Evolutionary conservation across 2,329 filamentous ascomycete species (phyloP).

Genomic region (Colletotrichum musicola): DNA sequence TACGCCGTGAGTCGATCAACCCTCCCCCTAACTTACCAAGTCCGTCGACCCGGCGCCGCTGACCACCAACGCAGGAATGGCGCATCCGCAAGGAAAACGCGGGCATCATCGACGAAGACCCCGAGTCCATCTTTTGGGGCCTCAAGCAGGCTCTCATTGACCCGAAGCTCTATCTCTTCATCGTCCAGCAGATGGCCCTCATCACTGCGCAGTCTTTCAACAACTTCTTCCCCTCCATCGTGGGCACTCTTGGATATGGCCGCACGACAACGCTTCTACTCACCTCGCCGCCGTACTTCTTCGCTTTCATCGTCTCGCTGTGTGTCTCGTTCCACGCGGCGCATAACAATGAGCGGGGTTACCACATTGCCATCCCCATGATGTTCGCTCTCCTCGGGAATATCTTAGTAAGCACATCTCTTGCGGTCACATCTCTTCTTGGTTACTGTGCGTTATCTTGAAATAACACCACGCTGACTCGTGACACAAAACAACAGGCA

Average conservation of each 20-base stretch:
- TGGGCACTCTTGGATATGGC: conserved; percentile 69
- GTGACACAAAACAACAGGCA: neutral
- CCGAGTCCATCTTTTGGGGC: conserved; percentile 30
- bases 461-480: neutral
- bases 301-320: conserved; percentile 67
- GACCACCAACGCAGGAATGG: conserved; percentile 5
- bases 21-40: neutral
- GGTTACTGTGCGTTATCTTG: neutral
- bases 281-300: conserved; percentile 69
- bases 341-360: conserved; percentile 70
- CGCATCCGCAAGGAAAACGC: conserved; percentile 31
- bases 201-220: conserved; percentile 50
- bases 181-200: conserved; percentile 41
- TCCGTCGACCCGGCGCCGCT: neutral
- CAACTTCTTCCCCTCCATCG: conserved; percentile 61
- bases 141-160: conserved; percentile 17
- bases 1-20: conserved; percentile 10
- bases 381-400: conserved; percentile 53
- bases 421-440: conserved; percentile 46
- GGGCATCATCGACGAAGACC: conserved; percentile 19
- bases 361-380: conserved; percentile 67
- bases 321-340: conserved; percentile 72
- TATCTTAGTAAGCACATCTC: conserved; percentile 46
- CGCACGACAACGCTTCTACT: conserved; percentile 64
- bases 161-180: conserved; percentile 40